phyloP scores from a whole-genome alignment of 1,284 basidiomycete genomes.

The Athelia psychrophila region DNA sequence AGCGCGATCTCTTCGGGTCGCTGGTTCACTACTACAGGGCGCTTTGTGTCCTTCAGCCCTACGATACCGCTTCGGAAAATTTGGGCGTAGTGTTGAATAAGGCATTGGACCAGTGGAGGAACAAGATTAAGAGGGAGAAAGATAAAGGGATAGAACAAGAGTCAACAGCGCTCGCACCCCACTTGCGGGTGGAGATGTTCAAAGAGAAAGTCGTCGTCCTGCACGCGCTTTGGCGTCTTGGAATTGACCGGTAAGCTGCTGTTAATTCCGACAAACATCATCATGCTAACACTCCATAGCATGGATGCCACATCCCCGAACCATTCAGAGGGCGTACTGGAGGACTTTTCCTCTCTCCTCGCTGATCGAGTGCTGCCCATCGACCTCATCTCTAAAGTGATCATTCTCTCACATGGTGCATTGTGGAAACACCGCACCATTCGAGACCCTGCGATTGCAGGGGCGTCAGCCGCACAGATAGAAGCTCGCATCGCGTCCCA shows the following conservation, averaged over 20 bases:
- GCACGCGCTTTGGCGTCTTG: slow-evolving; percentile 68
- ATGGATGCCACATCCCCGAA: slow-evolving; percentile 44
- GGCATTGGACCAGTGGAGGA: slow-evolving; percentile 58
- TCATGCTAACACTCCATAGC: slow-evolving; percentile 20
- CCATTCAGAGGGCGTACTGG: slow-evolving; percentile 44
- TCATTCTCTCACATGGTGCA: slow-evolving; percentile 74
- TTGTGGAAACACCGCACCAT: slow-evolving; percentile 82
- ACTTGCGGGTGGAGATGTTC: slow-evolving; percentile 53
- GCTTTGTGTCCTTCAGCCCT: slow-evolving; percentile 83
- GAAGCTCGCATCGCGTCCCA: slow-evolving; percentile 74
- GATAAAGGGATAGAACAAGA: slow-evolving; percentile 25
- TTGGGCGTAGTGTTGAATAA: slow-evolving; percentile 71
- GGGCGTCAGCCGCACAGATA: slow-evolving; percentile 26
- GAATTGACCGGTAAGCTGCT: slow-evolving; percentile 54
- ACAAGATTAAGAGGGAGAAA: slow-evolving; percentile 40
- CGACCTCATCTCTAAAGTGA: slow-evolving; percentile 75
- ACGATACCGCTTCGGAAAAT: slow-evolving; percentile 87
- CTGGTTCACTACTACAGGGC: slow-evolving; percentile 91
- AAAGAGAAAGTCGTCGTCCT: slow-evolving; percentile 72
- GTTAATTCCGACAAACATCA: neutral
- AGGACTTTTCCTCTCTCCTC: slow-evolving; percentile 58
- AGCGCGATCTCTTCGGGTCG: slow-evolving; percentile 78
- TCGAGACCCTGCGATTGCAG: slow-evolving; percentile 34
- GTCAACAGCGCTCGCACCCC: slow-evolving; percentile 33
- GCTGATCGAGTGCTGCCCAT: slow-evolving; percentile 69